Evolutionary conservation across 2,329 filamentous ascomycete genomes (phyloP), one percentile per base, ranked within the genome.

Genomic region (Huntiella abstrusa): DNA sequence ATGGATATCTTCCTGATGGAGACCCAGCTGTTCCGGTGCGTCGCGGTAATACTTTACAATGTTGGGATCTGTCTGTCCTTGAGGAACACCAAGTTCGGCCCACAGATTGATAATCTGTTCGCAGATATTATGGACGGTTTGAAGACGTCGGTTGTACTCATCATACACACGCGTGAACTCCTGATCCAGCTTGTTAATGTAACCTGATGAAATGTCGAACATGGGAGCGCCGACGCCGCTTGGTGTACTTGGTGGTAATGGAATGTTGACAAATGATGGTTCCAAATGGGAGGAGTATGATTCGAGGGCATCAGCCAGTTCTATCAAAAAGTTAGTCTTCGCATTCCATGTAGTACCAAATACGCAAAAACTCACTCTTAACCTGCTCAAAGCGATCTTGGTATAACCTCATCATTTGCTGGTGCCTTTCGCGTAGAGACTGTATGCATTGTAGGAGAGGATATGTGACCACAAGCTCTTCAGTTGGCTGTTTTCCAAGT

Each of bases 231-330:
- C 70, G 10, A 78, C 77, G 40, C 83, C 76, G 53, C 84, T 81
- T 4, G 80, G 76, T 1, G 74, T 75, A 3, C 81, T 86, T 0
- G 88, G 88, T 1, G 91, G 91, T 5, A 98, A 73, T 36, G 80
- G 73, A 57, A 96, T 78, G 57, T 79, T 75, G 53, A 96, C 74
- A 59, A 96, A 96, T 2, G 80, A 80, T 8, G 83, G 67, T 60
- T 98, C 91, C 41, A 98, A 81, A 59, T 96, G 91, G 7, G 84
- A 93, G 1, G 91, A 93, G 60, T 96, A 98, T 4, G 88, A 95
- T 59, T 94, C 81, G 43, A 98, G 78, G 3, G 88, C 88, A 62
- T 92, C 77, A 17, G 86, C 86, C 52, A 98, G 80, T 69, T 95
- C 85, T 92, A 54, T 35, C 35, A 40, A 43, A 13, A 17, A 4